These are phyloP conservation scores for Crithidia acanthocephali DNA, from an alignment of 208 protist genomes.

Conservation along the genomic window DNA sequence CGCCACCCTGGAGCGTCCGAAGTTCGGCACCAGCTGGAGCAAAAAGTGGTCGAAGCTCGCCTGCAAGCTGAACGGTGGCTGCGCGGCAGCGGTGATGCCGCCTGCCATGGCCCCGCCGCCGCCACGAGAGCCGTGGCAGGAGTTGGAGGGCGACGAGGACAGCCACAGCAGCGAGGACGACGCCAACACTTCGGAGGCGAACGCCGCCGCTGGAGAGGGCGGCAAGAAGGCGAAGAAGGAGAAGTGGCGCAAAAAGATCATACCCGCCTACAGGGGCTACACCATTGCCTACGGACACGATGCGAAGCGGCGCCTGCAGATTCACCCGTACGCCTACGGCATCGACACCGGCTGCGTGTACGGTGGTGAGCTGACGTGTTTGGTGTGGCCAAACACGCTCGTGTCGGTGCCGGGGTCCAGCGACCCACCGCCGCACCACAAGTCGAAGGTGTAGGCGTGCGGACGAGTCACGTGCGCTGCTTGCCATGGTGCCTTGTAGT, in stretches of 20 bases:
- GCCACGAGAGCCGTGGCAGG: neutral
- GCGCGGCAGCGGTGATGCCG: conserved; percentile 9
- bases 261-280: conserved; percentile 19
- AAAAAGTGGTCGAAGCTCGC: conserved; percentile 47
- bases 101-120: neutral
- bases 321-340: conserved; percentile 64
- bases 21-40: conserved; percentile 49
- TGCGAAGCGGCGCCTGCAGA: conserved; percentile 68
- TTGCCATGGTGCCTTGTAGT: neutral
- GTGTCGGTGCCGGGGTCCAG: conserved; percentile 59
- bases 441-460: conserved; percentile 27
- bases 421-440: conserved; percentile 9
- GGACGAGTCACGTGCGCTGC: neutral
- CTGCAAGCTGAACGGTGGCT: conserved; percentile 6
- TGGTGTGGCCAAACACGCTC: conserved; percentile 54
- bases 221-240: conserved; percentile 6
- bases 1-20: conserved; percentile 39
- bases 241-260: conserved; percentile 21
- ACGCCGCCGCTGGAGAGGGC: neutral
- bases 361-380: conserved; percentile 57
- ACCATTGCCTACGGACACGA: conserved; percentile 82
- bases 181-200: neutral
- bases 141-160: conserved; percentile 10
- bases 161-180: conserved; percentile 4
- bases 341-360: conserved; percentile 80